These are phyloP conservation scores for Emergomyces orientalis DNA, from an alignment of 2,329 filamentous ascomycete species.

Conservation along the genomic window DNA sequence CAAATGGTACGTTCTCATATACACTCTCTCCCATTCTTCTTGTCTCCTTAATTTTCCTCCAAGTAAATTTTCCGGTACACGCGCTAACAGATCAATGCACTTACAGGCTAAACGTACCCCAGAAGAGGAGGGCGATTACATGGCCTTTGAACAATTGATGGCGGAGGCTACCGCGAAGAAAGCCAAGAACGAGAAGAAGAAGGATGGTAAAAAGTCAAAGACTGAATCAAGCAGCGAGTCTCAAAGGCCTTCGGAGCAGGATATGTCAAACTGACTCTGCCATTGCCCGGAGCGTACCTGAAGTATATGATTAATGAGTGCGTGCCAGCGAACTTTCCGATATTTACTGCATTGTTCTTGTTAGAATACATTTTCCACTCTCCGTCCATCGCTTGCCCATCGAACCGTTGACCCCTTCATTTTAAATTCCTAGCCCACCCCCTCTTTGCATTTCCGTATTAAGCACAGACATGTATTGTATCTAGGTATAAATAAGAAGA, in stretches of 20 bases:
- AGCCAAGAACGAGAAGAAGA: conserved; percentile 68
- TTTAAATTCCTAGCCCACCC: no score
- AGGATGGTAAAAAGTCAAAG: conserved; percentile 48
- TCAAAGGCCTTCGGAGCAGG: neutral
- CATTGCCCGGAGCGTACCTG: neutral
- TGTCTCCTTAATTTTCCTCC: neutral
- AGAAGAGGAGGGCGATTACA: conserved; percentile 96
- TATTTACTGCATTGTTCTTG: neutral
- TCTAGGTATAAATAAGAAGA: neutral
- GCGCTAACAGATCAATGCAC: conserved; percentile 2
- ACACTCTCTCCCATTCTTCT: neutral
- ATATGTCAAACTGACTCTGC: neutral
- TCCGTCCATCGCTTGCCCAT: neutral
- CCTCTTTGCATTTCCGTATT: no score
- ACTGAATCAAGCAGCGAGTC: conserved; percentile 5
- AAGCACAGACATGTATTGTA: no score
- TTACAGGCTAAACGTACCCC: conserved; percentile 71
- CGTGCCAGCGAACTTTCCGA: neutral
- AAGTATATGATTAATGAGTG: neutral
- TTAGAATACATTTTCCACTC: neutral
- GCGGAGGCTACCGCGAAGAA: conserved; percentile 95
- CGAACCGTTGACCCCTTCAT: neutral
- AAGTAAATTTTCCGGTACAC: neutral
- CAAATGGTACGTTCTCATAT: conserved; percentile 54
- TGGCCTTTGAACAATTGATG: conserved; percentile 97